Evolutionary conservation across 139 green algal species (phyloP), one percentile per base, ranked within the genome.

Genomic region (Picocystis salinarum): DNA sequence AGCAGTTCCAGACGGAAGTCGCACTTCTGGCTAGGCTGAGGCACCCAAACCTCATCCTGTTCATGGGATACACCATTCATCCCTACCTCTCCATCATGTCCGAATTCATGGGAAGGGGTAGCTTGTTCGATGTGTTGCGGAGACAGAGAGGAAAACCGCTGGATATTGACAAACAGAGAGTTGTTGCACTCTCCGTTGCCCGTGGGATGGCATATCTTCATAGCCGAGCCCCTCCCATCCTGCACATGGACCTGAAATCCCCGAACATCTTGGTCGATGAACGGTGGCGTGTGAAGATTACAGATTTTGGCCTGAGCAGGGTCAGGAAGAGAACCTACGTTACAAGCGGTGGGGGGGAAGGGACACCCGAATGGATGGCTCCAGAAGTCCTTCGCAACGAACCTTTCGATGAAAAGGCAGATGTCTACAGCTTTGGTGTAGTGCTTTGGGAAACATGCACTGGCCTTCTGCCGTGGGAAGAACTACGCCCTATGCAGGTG

Each of bases 341-440:
- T 31, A 27, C 40, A 71, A 56, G 36, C 3, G 70, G 65, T 11
- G 70, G 63, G 18, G 48, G 73, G 19, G n/a, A n/a, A n/a, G 82
- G 83, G 23, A 93, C 83, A 3, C 81, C 83, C 0, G 84, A 93
- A 58, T 95, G 84, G 84, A 93, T 86, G 52, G 85, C 85, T 3
- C 85, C 80, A 1, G 79, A 87, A 50, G 70, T 79, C 30, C 42
- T 83, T 28, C 59, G 55, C 12, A 48, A 67, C 52, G 67, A 79
- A 45, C 45, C 51, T 4, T 83, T 79, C 59, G 59, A 45, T 28
- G 51, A 70, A 19, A 74, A 73, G 58, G 73, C 73, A 1, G 73
- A 80, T 50, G 66, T 81, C 19, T 79, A 74, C 61, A 46, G 42
- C 37, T 67, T 65, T 42, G 61, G 44, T 34, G 56, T 77, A 6